These are phyloP conservation scores for Rhizoctonia solani DNA, from an alignment of 1,284 basidiomycete species.

Conservation along the genomic window DNA sequence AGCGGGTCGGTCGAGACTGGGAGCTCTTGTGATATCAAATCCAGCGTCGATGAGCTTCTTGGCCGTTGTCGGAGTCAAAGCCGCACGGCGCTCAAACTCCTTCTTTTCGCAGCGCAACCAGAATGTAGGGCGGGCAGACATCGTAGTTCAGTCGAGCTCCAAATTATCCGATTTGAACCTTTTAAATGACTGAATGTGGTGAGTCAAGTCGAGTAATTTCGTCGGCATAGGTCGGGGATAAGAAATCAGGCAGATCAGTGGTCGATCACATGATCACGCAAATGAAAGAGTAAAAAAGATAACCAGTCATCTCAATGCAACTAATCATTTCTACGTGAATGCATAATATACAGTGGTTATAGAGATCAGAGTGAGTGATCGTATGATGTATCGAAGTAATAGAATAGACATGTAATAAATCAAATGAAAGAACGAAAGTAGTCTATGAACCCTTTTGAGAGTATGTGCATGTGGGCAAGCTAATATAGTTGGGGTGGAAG, in stretches of 20 bases:
- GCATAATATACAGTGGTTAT: conserved; percentile 31
- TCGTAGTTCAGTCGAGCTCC: conserved; percentile 18
- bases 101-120: conserved; percentile 97
- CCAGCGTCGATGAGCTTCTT: conserved; percentile 89
- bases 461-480: conserved; percentile 15
- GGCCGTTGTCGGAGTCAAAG: conserved; percentile 91
- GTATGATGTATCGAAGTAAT: not conserved
- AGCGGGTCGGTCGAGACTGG: conserved; percentile 79
- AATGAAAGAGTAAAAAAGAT: conserved; percentile 2
- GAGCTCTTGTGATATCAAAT: conserved; percentile 95
- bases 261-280: conserved; percentile 23
- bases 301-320: conserved; percentile 9
- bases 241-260: too few species aligned
- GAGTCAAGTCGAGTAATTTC: too few species aligned
- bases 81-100: conserved; percentile 89
- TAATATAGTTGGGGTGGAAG: not conserved
- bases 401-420: conserved; percentile 32
- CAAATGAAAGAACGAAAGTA: conserved; percentile 11
- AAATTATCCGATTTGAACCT: conserved; percentile 14
- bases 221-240: too few species aligned
- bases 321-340: conserved; percentile 33
- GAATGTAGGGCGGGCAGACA: conserved; percentile 47
- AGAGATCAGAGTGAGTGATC: conserved; percentile 20
- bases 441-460: not conserved
- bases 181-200: too few species aligned